Evolutionary conservation across 2,329 filamentous ascomycete species (phyloP), one percentile per base, ranked within the genome.

Genomic region (Botrytis fragariae): DNA sequence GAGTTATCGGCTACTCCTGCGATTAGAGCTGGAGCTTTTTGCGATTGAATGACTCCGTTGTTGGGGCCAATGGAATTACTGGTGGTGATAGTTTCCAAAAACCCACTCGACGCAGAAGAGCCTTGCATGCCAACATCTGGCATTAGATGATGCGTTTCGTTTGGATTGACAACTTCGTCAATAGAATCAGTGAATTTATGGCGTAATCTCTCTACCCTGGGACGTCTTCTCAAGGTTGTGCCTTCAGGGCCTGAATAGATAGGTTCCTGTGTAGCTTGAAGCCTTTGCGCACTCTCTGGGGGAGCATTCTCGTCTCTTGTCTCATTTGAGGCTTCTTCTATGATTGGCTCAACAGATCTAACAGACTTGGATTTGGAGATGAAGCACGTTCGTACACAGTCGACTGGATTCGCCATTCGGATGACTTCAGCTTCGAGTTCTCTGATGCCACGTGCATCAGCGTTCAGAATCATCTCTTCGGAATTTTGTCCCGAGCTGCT

Each of bases 261-360:
- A 7, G 2, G 10, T 7, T 32, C 3, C 1, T 1, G 4, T 37
- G 22, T 39, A n/a, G 5, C 1, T 18, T 51, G 29, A n/a, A 20
- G 7, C 22, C 4, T 14, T n/a, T 37, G 6, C 9, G 8, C 44
- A 8, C 8, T 51, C n/a, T 37, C 22, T 18, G 3, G 42, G 29
- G 10, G 42, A 14, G 29, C 32, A 2, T 25, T 5, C 9, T 16
- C 12, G 44, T 20, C 5, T 35, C 45, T 3, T 39, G 22, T 18
- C 25, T 54, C n/a, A 7, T 3, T 20, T 1, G 45, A 22, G 9
- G 20, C 22, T 5, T 54, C 25, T 59, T 57, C 48, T 44, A 57
- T 69, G 20, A 57, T 32, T 32, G 45, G n/a, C 25, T 5, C 18
- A 16, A 57, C 6, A 25, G 48, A 69, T 32, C 10, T 69, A n/a